Percentiles rank a stretch among this genome's conserved stretches.
Evolutionary conservation across 2,329 filamentous ascomycete species (phyloP).

Genomic region (Aspergillaceae sp.): DNA sequence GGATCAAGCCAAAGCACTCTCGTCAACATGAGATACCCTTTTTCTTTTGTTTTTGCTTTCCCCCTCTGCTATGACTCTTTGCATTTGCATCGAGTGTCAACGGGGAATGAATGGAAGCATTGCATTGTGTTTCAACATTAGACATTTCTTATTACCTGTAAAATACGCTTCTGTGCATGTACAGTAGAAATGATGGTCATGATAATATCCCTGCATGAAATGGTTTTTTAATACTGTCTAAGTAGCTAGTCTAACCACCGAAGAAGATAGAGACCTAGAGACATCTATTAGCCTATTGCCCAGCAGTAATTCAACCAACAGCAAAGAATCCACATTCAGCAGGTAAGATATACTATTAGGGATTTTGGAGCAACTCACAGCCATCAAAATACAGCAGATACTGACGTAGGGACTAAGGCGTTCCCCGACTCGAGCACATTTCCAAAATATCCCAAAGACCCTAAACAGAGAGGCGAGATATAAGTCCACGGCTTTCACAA

Average conservation of each 20-base stretch:
- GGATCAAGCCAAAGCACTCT: no score
- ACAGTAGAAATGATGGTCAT: slow-evolving; percentile 19
- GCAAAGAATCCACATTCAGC: no score
- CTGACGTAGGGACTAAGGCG: slow-evolving; percentile 90
- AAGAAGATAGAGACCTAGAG: slow-evolving; percentile 30
- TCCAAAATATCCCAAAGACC: slow-evolving; percentile 85
- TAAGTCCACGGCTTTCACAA: neutral
- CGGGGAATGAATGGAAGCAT: neutral
- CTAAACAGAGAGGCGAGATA: slow-evolving; percentile 33
- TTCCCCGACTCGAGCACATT: slow-evolving; percentile 86
- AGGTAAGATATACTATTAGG: neutral
- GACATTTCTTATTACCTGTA: neutral
- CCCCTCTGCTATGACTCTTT: no score
- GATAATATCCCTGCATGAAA: slow-evolving; percentile 5
- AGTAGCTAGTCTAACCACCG: slow-evolving; percentile 18
- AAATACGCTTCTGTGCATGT: slow-evolving; percentile 12
- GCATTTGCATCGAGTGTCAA: no score
- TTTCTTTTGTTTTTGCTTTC: neutral
- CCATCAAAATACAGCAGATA: slow-evolving; percentile 88
- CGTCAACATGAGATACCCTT: slow-evolving; percentile 19
- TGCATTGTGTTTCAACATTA: slow-evolving; percentile 1
- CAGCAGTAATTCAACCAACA: neutral
- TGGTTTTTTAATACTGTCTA: neutral
- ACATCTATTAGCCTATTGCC: neutral
- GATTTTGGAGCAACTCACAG: slow-evolving; percentile 49